Conservation (phyloP, 805 yeast genomes). For the Candida ulmi region DNA sequence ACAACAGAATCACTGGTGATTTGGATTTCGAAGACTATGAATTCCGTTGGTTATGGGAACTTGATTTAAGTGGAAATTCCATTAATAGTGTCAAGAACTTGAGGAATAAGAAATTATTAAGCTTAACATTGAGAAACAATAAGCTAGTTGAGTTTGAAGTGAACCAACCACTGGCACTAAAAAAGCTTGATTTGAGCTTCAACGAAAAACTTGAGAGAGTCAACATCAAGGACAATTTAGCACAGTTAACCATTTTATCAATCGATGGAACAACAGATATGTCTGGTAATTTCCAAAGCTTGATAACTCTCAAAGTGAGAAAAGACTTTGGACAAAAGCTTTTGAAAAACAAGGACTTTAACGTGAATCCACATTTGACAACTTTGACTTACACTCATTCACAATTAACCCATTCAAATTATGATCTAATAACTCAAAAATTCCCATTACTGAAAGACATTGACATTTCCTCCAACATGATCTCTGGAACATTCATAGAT, state of each 20-base stretch:
- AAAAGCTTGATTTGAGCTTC: neutral
- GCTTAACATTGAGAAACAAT: neutral
- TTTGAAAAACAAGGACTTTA: neutral
- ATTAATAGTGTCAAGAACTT: neutral
- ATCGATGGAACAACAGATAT: constrained; percentile 5
- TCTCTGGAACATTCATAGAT: constrained; percentile 6
- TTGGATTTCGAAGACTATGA: constrained; percentile 4
- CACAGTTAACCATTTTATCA: constrained; percentile 1
- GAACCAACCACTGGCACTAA: neutral
- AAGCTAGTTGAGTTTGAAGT: neutral
- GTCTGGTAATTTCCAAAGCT: constrained; percentile 1
- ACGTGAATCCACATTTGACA: constrained; percentile 1
- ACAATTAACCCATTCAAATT: constrained; percentile 2
- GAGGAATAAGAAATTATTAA: neutral
- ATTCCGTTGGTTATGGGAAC: constrained; percentile 4
- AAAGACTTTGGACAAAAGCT: constrained; percentile 1
- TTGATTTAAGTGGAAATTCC: neutral
- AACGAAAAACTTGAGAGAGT: neutral
- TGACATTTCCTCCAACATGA: constrained; percentile 5
- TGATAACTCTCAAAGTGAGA: neutral
- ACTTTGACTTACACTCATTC: constrained; percentile 3
- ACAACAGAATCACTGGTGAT: constrained; percentile 25
- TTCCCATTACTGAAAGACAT: constrained; percentile 6
- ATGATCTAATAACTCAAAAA: constrained; percentile 1
- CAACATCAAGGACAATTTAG: neutral